Evolutionary conservation across 345 rosid genomes (phyloP).

Genomic region (Syzygium aqueum): DNA sequence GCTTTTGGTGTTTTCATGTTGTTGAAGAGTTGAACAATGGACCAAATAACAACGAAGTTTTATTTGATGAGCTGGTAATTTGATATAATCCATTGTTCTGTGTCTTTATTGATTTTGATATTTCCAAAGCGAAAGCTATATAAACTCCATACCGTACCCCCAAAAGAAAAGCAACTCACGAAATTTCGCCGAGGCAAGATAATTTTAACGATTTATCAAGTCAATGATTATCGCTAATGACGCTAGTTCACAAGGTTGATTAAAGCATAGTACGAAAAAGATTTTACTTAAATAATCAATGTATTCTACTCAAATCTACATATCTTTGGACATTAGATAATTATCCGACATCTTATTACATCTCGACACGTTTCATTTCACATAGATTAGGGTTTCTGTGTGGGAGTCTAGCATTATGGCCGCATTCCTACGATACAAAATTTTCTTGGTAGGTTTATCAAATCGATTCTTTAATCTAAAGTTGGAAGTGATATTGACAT

Average conservation of each 20-base stretch:
- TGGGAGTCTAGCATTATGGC: background rate
- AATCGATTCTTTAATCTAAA: background rate
- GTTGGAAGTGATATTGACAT: background rate
- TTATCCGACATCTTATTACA: background rate
- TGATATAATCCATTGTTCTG: background rate
- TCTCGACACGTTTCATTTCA: background rate
- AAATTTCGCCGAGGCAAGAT: background rate
- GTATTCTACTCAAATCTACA: background rate
- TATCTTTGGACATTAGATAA: background rate
- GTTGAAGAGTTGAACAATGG: background rate
- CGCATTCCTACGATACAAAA: background rate
- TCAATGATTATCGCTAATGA: background rate
- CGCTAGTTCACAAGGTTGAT: fast-evolving
- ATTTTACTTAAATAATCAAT: background rate
- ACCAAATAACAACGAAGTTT: background rate
- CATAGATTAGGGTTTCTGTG: background rate
- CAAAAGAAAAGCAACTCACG: background rate
- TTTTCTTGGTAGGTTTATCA: background rate
- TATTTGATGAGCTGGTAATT: background rate
- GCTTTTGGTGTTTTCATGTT: background rate
- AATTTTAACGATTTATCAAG: background rate
- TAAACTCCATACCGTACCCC: too few relatives aligned
- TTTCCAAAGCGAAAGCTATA: background rate
- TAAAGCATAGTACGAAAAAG: background rate
- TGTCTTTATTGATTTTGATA: background rate